Base-by-base conservation (phyloP, 257 asterid species). In the Cinchona pubescens region DNA sequence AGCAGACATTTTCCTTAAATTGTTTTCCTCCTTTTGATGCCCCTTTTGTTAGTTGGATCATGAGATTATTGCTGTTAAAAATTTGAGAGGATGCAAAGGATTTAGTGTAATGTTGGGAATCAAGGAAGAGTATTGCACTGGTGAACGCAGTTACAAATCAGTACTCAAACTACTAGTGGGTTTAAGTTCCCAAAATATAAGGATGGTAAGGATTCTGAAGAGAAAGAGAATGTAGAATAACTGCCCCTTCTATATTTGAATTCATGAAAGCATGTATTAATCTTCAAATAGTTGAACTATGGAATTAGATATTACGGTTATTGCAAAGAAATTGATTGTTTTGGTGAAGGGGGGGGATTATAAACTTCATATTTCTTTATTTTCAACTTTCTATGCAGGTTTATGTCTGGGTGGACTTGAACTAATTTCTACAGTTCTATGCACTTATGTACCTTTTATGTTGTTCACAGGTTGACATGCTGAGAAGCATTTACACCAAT, bases 381-480 rank as follows among this genome's bases (percentile, higher is more conserved):
- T 16, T 46, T 4, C n/a, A 16, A 21, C 25, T 69, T 21, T 14
- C 32, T 46, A 30, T 49, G 51, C 32, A 15, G 2, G 29, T 38
- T 23, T 67, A 19, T 21, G 34, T 21, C 27, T 46, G 19, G 42
- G 4, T 37, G 48, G 49, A 38, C 12, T 67, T 15, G n/a, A 38
- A 35, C 9, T n/a, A 30, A 75, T 37, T 56, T 58, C 16, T 56
- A 8, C 49, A 42, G 49, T 67, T 56, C 14, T 55, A 76, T 68
- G 10, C 37, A 19, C n/a, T 58, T 34, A 48, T 42, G 14, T 2
- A 4, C 37, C 15, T 2, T 5, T 37, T 43, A 25, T 18, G 9
- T 34, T 61, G 29, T 35, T 2, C 21, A 32, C 63, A 76, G 73
- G 65, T 67, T 35, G 16, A n/a, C 43, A 58, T 69, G 80, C 55